Percentiles rank a stretch among this genome's conserved stretches.
These are phyloP conservation scores for Talaromyces sp. DNA, from an alignment of 2,329 filamentous ascomycete species.

Conservation along the genomic window DNA sequence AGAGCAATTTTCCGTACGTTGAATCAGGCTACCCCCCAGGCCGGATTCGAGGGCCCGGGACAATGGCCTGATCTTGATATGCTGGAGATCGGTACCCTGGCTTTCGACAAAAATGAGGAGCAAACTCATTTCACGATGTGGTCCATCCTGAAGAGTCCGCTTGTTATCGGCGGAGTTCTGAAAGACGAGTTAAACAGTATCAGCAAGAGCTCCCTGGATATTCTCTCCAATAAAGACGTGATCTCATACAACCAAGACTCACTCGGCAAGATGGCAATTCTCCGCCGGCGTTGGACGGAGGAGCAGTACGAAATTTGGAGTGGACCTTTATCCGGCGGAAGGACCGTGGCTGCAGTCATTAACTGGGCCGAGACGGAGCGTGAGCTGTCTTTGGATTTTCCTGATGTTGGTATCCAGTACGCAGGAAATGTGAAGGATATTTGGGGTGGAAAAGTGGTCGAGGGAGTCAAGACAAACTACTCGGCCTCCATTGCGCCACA, in stretches of 20 bases:
- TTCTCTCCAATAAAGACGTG: conserved; percentile 56
- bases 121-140: conserved; percentile 58
- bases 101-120: conserved; percentile 52
- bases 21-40: conserved; percentile 56
- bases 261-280: conserved; percentile 54
- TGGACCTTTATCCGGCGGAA: conserved; percentile 49
- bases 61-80: conserved; percentile 59
- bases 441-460: conserved; percentile 25
- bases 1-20: conserved; percentile 55
- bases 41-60: conserved; percentile 48
- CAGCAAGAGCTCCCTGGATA: conserved; percentile 43
- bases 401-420: conserved; percentile 43
- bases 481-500: conserved; percentile 28
- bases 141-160: conserved; percentile 56
- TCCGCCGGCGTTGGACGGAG: conserved; percentile 53
- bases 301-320: conserved; percentile 57
- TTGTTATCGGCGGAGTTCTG: conserved; percentile 52
- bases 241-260: conserved; percentile 63
- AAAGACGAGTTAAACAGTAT: conserved; percentile 39
- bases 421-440: conserved; percentile 39
- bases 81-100: conserved; percentile 54
- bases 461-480: conserved; percentile 31
- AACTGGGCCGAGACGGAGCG: conserved; percentile 55
- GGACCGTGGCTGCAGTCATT: conserved; percentile 51
- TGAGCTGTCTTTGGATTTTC: conserved; percentile 47